Evolutionary conservation across 257 asterid species (phyloP).

Genomic region (Oldenlandia corymbosa): DNA sequence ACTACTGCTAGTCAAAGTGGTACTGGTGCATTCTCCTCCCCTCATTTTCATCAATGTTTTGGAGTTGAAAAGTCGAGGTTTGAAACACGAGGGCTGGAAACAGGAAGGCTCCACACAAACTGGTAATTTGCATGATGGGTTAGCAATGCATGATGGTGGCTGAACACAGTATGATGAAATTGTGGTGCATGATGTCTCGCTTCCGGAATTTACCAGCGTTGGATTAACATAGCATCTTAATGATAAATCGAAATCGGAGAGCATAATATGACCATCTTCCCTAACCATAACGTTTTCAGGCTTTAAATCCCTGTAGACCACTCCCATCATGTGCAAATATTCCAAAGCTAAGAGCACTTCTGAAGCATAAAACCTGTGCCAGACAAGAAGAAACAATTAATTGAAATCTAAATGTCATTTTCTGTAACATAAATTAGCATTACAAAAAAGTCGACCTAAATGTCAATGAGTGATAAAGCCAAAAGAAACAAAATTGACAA

Average conservation of each 20-base stretch:
- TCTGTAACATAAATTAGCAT: background rate
- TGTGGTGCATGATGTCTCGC: slow-evolving; percentile 46
- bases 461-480: background rate
- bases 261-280: slow-evolving; percentile 93
- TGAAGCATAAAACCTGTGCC: slow-evolving; percentile 77
- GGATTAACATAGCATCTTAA: slow-evolving; percentile 73
- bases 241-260: slow-evolving; percentile 87
- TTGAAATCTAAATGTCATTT: background rate
- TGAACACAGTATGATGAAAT: slow-evolving; percentile 70
- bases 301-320: slow-evolving; percentile 78
- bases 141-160: slow-evolving; percentile 74
- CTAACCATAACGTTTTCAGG: slow-evolving; percentile 91
- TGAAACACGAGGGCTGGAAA: slow-evolving; percentile 82
- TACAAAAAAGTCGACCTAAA: background rate
- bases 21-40: slow-evolving; percentile 33
- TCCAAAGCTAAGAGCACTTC: slow-evolving; percentile 90
- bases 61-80: slow-evolving; percentile 61
- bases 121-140: slow-evolving; percentile 62
- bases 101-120: slow-evolving; percentile 78
- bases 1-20: slow-evolving; percentile 15
- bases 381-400: slow-evolving; percentile 7
- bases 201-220: slow-evolving; percentile 51
- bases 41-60: slow-evolving; percentile 31
- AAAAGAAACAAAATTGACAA: too few relatives aligned
- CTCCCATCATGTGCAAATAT: slow-evolving; percentile 96